Evolutionary conservation across 2,329 filamentous ascomycete genomes (phyloP).

Genomic region (Nothomitra cinnamomea): DNA sequence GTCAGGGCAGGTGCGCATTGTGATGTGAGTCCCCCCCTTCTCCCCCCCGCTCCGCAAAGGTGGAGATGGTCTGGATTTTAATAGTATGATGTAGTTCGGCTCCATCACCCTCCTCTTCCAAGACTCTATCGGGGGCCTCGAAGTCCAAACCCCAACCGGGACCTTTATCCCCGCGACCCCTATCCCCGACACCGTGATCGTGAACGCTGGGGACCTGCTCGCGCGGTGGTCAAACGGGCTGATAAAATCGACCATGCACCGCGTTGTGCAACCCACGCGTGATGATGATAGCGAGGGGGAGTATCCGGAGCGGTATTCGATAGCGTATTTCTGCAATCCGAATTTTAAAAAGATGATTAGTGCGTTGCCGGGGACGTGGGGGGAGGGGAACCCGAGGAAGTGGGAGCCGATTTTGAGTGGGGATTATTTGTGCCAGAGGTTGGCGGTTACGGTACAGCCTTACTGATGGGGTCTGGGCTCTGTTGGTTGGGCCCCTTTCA

Average conservation of each 20-base stretch:
- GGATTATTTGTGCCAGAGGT: conserved; percentile 61
- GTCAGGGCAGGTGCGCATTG: conserved; percentile 67
- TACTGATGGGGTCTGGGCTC: too few species aligned
- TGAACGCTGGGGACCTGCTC: conserved; percentile 78
- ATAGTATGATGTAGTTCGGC: too few species aligned
- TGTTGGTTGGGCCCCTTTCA: too few species aligned
- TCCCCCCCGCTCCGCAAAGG: conserved; percentile 7
- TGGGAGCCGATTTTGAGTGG: conserved; percentile 64
- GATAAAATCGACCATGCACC: conserved; percentile 79
- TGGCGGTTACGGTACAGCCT: conserved; percentile 44
- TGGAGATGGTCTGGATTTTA: too few species aligned
- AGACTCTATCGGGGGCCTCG: conserved; percentile 37
- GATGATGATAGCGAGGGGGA: conserved; percentile 21
- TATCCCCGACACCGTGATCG: conserved; percentile 63
- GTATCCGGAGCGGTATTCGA: conserved; percentile 67
- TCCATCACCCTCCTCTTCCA: conserved; percentile 47
- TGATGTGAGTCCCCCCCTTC: conserved; percentile 22
- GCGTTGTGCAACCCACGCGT: conserved; percentile 64
- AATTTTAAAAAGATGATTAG: conserved; percentile 63
- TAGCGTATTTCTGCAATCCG: conserved; percentile 88
- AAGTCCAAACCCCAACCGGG: conserved; percentile 52
- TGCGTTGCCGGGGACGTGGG: conserved; percentile 63
- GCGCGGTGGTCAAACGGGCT: conserved; percentile 81
- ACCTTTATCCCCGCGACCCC: conserved; percentile 71
- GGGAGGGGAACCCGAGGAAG: conserved; percentile 46